phyloP scores from a whole-genome alignment of 2,329 filamentous ascomycete species.

The Exophiala sp. region DNA sequence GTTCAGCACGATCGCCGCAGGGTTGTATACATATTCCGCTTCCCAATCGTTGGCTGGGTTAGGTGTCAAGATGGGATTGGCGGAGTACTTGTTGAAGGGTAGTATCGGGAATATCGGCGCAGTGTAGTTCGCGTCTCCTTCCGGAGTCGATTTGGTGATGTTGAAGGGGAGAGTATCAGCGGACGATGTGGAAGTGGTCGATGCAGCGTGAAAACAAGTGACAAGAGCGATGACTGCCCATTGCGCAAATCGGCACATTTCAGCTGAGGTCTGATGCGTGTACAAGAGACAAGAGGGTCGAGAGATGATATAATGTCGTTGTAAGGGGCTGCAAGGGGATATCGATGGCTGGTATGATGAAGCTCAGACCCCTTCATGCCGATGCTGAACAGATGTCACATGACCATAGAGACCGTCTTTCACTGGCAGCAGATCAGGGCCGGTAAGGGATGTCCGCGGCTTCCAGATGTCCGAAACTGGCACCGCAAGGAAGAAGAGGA shows the following conservation, averaged over 20 bases:
- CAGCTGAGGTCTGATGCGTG: not conserved
- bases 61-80: conserved; percentile 29
- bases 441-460: too few species aligned
- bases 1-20: conserved; percentile 27
- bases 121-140: conserved; percentile 29
- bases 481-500: too few species aligned
- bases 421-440: too few species aligned
- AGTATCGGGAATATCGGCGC: conserved; percentile 31
- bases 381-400: too few species aligned
- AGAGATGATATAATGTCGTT: too few species aligned
- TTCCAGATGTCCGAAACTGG: too few species aligned
- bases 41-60: conserved; percentile 24
- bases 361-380: too few species aligned
- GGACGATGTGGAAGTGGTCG: not conserved
- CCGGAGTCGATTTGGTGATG: conserved; percentile 21
- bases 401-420: too few species aligned
- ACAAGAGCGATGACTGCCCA: not conserved
- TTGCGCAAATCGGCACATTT: not conserved
- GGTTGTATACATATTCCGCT: conserved; percentile 27
- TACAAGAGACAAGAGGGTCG: too few species aligned
- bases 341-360: too few species aligned
- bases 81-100: conserved; percentile 29
- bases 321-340: too few species aligned
- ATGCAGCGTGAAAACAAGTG: not conserved
- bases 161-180: conserved; percentile 6